Base-by-base conservation (phyloP, 2,329 filamentous ascomycete genomes). In the Moelleriella libera region DNA sequence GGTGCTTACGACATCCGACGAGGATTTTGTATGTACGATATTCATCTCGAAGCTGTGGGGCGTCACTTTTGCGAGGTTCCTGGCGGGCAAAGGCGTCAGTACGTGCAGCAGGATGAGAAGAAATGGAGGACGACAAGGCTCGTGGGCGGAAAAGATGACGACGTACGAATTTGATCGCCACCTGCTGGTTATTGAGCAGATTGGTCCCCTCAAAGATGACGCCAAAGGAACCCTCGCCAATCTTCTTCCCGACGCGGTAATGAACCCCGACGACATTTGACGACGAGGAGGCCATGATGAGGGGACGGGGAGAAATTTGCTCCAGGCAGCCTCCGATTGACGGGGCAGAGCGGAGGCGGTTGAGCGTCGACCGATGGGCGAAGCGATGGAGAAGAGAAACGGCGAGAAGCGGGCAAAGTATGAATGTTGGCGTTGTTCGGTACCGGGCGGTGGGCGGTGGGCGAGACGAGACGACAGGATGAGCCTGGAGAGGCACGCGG, bases 21-120 rank as follows among this genome's bases (percentile, higher is more conserved):
- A 98, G 80, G 59, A 98, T 97, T 76, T 98, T 98, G 75, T 98
- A 98, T 51, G 92, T 98, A 61, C 92, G 82, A 68, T 98, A 98
- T 67, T 98, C 92, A 76, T 98, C 92, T 67, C 92, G 84, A 56
- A 98, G 72, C 67, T 98, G 92, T 49, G 92, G 92, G 63, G 92
- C 92, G 71, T 98, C 92, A 68, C 90, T 97, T 74, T 98, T 98
- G 58, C 92, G 80, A 50, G 92, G 92, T 83, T 98, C 92, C 88
- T 94, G 34, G 57, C 44, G 41, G 8, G 49, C 42, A 42, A 3
- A 45, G 34, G 28, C 44, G 45, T 48, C 43, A 48, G 46, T 45
- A 21, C 34, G 14, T 31, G 40, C 9, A 42, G 8, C 40, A 42
- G 21, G 40, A n/a, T 41, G 45, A 48, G 54, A 52, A 42, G 28